These are phyloP conservation scores for Leccinellum luteum DNA, from an alignment of 768 basidiomycete genomes.

Conservation along the genomic window DNA sequence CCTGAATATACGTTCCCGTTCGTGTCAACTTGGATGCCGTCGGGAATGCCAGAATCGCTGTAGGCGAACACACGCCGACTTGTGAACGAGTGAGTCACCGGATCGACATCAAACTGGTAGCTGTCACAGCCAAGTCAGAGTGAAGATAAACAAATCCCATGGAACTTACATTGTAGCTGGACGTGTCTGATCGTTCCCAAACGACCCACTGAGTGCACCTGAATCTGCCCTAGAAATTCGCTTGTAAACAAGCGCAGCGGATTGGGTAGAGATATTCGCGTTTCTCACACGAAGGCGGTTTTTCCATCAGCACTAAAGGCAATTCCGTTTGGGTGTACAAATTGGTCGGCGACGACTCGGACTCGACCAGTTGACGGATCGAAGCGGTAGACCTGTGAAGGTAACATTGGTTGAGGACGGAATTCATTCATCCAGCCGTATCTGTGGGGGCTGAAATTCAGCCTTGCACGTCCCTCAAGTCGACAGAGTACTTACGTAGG, in stretches of 20 bases:
- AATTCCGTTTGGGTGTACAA: slow-evolving; percentile 33
- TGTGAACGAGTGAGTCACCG: slow-evolving; percentile 47
- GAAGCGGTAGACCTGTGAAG: slow-evolving; percentile 75
- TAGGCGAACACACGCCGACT: slow-evolving; percentile 71
- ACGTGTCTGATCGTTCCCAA: slow-evolving; percentile 52
- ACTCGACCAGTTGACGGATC: slow-evolving; percentile 64
- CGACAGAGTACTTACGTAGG: slow-evolving; percentile 44
- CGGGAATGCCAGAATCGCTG: slow-evolving; percentile 61
- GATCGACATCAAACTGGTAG: slow-evolving; percentile 68
- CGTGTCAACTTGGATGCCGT: slow-evolving; percentile 64
- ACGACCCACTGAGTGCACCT: slow-evolving; percentile 37
- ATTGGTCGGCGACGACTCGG: slow-evolving; percentile 74
- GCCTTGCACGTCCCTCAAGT: not conserved
- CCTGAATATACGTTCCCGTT: slow-evolving; percentile 67
- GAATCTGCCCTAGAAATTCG: slow-evolving; percentile 32
- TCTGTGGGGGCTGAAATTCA: slow-evolving; percentile 31
- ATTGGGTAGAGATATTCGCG: not conserved
- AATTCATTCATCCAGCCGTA: slow-evolving; percentile 66
- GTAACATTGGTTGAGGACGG: slow-evolving; percentile 63
- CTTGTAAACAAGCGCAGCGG: slow-evolving; percentile 4
- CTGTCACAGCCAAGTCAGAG: slow-evolving; percentile 31
- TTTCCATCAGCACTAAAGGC: not conserved
- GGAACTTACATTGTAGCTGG: slow-evolving; percentile 66
- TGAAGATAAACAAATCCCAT: not conserved
- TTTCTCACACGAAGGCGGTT: slow-evolving; percentile 58